Percentiles rank a stretch among this genome's conserved stretches.
phyloP scores from a whole-genome alignment of 2,329 filamentous ascomycete genomes.

The Parafenestella ontariensis region DNA sequence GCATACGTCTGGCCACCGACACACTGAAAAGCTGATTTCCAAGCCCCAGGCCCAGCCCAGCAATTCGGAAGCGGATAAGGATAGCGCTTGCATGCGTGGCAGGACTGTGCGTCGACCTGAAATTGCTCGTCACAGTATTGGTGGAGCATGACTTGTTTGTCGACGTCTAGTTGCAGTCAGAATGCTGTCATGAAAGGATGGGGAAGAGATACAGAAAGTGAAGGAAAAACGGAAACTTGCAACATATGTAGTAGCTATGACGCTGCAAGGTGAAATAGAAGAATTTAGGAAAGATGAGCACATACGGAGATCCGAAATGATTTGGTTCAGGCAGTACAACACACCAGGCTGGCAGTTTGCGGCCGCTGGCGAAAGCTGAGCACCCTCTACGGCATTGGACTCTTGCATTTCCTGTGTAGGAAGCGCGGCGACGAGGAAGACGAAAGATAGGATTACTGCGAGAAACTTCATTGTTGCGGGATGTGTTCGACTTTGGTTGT shows the following conservation, averaged over 20 bases:
- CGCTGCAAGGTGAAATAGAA: too few relatives aligned
- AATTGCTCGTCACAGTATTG: slow-evolving; percentile 25
- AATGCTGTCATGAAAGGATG: neutral
- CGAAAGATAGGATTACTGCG: neutral
- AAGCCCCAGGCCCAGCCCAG: slow-evolving; percentile 16
- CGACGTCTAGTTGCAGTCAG: slow-evolving; percentile 11
- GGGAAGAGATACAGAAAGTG: too few relatives aligned
- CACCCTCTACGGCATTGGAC: neutral
- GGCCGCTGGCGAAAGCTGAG: neutral
- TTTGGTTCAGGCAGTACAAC: slow-evolving; percentile 20
- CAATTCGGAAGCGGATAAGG: slow-evolving; percentile 16
- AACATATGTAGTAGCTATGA: too few relatives aligned
- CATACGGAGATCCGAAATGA: neutral
- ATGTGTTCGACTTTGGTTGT: neutral
- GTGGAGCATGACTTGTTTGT: slow-evolving; percentile 22
- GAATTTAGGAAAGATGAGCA: too few relatives aligned
- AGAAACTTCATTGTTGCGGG: slow-evolving; percentile 10
- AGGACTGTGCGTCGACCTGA: slow-evolving; percentile 21
- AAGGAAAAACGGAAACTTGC: too few relatives aligned
- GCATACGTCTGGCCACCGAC: slow-evolving; percentile 13
- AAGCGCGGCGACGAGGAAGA: neutral
- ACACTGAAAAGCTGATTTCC: slow-evolving; percentile 23
- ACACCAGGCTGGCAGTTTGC: slow-evolving; percentile 11
- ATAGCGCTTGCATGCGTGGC: slow-evolving; percentile 21
- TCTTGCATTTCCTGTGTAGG: slow-evolving; percentile 7